Evolutionary conservation across 2,329 filamentous ascomycete genomes (phyloP).

Genomic region (Helicocarpus griseus): DNA sequence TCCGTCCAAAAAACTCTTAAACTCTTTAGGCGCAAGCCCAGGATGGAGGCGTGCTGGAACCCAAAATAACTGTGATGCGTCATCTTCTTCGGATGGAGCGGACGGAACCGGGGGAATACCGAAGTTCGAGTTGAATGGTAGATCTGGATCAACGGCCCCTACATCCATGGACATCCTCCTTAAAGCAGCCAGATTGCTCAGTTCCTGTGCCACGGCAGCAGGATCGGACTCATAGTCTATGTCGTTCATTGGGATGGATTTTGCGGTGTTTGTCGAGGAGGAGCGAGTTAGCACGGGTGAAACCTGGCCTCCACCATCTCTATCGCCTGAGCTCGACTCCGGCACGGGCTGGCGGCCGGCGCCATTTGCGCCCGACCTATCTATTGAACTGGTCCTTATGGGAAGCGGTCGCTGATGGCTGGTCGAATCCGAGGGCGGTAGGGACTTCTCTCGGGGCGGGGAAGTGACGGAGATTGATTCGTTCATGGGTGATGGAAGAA

Average conservation of each 20-base stretch:
- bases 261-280: slow-evolving; percentile 44
- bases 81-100: slow-evolving; percentile 60
- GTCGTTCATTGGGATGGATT: slow-evolving; percentile 66
- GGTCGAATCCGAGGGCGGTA: slow-evolving; percentile 16
- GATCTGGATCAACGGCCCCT: slow-evolving; percentile 49
- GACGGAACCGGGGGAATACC: slow-evolving; percentile 33
- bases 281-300: slow-evolving; percentile 45
- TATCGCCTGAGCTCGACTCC: slow-evolving; percentile 24
- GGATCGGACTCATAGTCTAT: slow-evolving; percentile 85
- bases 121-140: slow-evolving; percentile 33
- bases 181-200: slow-evolving; percentile 84
- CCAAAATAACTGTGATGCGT: slow-evolving; percentile 85
- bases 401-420: slow-evolving; percentile 11
- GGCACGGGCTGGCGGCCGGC: slow-evolving; percentile 17
- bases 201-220: slow-evolving; percentile 79
- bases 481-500: slow-evolving; percentile 46
- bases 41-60: slow-evolving; percentile 90
- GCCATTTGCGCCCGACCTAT: slow-evolving; percentile 27
- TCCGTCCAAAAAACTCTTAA: slow-evolving; percentile 92
- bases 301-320: slow-evolving; percentile 40
- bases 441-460: neutral
- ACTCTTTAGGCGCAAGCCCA: slow-evolving; percentile 88
- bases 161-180: slow-evolving; percentile 94
- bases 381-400: slow-evolving; percentile 16
- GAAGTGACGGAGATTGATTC: slow-evolving; percentile 33